A percentile compares a stretch with the other conserved stretches of the same genome.
Evolutionary conservation across 495 filamentous ascomycete genomes (phyloP).

Genomic region (Penicillium herquei): DNA sequence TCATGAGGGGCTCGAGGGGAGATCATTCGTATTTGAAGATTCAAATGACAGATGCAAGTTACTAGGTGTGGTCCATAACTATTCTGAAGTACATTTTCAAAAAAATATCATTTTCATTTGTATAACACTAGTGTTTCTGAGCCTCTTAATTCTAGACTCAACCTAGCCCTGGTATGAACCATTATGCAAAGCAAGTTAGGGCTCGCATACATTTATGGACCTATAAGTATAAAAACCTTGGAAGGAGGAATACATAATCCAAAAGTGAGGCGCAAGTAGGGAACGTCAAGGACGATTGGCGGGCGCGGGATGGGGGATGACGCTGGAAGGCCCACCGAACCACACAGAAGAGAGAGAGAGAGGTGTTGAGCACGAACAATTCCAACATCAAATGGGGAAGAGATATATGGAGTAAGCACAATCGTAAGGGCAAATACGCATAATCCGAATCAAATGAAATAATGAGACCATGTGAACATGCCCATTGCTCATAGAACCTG

Average conservation of each 20-base stretch:
- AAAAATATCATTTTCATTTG: background rate
- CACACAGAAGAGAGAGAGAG: constrained; percentile 41
- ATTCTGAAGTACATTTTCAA: background rate
- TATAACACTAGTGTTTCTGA: background rate
- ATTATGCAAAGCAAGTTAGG: background rate
- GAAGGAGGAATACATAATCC: background rate
- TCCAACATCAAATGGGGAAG: background rate
- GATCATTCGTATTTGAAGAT: background rate
- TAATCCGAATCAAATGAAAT: background rate
- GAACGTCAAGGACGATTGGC: constrained; percentile 35
- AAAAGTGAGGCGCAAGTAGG: constrained; percentile 21
- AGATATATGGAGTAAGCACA: background rate
- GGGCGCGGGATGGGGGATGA: constrained; percentile 43
- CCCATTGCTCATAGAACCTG: no score
- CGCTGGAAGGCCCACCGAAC: constrained; percentile 47
- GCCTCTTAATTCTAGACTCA: background rate
- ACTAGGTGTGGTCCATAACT: background rate
- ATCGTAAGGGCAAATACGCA: background rate
- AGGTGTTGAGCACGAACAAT: background rate
- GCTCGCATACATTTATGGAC: background rate
- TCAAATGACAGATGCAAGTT: background rate
- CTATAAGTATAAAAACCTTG: no score
- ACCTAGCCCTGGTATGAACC: background rate
- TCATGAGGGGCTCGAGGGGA: constrained; percentile 16
- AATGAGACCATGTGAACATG: background rate